Evolutionary conservation across 139 green algal genomes (phyloP), one percentile per base, ranked within the genome.

Genomic region (Coelastrella sp.): DNA sequence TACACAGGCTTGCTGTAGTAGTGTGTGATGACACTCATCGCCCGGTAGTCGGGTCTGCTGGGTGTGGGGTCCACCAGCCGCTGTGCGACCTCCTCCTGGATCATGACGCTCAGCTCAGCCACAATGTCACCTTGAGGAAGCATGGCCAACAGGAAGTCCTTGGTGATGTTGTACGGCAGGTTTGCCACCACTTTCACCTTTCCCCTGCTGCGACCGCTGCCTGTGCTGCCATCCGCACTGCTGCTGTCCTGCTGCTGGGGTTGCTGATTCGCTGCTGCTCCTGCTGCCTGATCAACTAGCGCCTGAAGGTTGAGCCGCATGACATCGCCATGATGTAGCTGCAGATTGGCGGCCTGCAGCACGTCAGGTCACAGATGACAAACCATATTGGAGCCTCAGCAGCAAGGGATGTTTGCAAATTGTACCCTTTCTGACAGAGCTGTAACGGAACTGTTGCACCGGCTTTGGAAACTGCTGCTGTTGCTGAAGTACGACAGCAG

Each of bases 101-200:
- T 95, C 95, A 98, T 98, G 91, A 97, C 95, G 80, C 91, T 92
- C 5, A 99, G 91, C 82, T 94, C 91, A 0, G 94, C 95, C 64
- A 98, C 91, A 22, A 89, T 11, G 71, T 94, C 93, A 20, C 96
- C 95, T 85, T 96, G 84, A 0, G 98, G 98, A 86, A 99, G 94
- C 77, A 97, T 88, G n/a, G 82, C 60, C 68, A 92, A 93, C 65
- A 99, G 90, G 60, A 98, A 94, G 59, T 99, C 98, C 80, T 94
- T 98, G 59, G 98, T 99, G 92, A 99, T 98, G 95, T 99, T 98
- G 94, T 99, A 99, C 0, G 98, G 98, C 86, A 99, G 92, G 92
- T 99, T 99, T 65, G 97, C 96, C 19, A 99, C 96, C 23, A 99
- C 95, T 89, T 97, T 96, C 61, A 97, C 83, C 64, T 19, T 77